Evolutionary conservation across 306 rosid species (phyloP), one percentile per base, ranked within the genome.

Genomic region (Hylodesmum podocarpum): DNA sequence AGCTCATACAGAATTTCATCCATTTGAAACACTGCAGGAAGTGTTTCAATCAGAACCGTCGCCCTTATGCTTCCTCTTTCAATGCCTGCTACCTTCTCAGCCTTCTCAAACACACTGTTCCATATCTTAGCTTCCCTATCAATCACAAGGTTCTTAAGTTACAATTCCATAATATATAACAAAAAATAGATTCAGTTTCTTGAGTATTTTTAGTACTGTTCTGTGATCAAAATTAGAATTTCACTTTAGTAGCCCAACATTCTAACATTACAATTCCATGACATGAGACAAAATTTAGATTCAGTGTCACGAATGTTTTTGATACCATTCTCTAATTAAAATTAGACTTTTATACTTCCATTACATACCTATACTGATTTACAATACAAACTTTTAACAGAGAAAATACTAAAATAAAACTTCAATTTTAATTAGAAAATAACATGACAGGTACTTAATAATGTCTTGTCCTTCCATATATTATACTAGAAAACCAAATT

Each of bases 1-100:
- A 90, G 86, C 77, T 95, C 97, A 82, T 95, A 88, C 14, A 92
- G 91, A 62, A 95, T 89, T 65, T 95, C 98, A 75, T 95, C 78
- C 98, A 95, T 95, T 83, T 92, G 97, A 82, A 92, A 95, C 82
- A 84, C 97, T 0, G 97, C 92, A 3, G 97, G 98, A 43, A 92
- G 96, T 57, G 97, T 95, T 80, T 95, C 98, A 29, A 90, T 95
- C 25, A 95, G 82, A 79, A 90, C 93, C 4, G 98, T 95, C 1
- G 91, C 97, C 71, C 97, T 86, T 4, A 95, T 95, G 90, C 96
- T 95, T 71, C 98, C 97, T 70, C 76, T 88, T 80, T 92, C 93
- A 15, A 92, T 89, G 39, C 96, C 88, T 28, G 65, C 92, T 73
- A 69, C 83, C 80, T 85, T 85, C 91, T 95, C 97, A 29, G 97